Conservation (phyloP, 768 basidiomycete genomes). For the Tulasnella sp. region DNA sequence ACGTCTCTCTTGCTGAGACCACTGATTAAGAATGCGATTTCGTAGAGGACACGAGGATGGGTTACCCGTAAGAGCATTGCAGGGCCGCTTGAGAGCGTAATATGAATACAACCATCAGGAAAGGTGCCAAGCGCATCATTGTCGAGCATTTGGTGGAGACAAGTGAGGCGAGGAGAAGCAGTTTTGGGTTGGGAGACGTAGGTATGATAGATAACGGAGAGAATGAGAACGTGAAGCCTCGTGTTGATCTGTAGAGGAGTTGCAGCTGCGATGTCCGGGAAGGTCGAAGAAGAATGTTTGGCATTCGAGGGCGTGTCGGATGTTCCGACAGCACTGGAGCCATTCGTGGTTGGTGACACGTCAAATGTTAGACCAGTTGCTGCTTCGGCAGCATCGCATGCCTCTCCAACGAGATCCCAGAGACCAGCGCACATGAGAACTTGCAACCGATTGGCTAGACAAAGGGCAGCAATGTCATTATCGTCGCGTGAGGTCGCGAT, state of each 20-base stretch:
- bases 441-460: conserved; percentile 47
- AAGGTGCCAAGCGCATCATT: conserved; percentile 37
- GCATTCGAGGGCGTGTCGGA: conserved; percentile 16
- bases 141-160: conserved; percentile 60
- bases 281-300: conserved; percentile 4
- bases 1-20: conserved; percentile 59
- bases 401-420: conserved; percentile 43
- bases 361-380: conserved; percentile 35
- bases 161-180: conserved; percentile 42
- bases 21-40: conserved; percentile 57
- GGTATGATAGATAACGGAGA: conserved; percentile 52
- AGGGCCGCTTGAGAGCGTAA: conserved; percentile 29
- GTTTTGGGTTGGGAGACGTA: conserved; percentile 42
- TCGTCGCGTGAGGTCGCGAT: conserved; percentile 15
- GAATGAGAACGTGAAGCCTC: conserved; percentile 50
- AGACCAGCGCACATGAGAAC: conserved; percentile 43
- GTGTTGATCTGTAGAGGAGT: conserved; percentile 26
- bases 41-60: conserved; percentile 54
- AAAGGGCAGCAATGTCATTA: conserved; percentile 14
- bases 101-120: conserved; percentile 34
- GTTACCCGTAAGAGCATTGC: conserved; percentile 48
- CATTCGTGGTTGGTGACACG: background rate
- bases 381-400: conserved; percentile 41
- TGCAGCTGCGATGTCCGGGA: conserved; percentile 7
- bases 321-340: conserved; percentile 5